Base-by-base conservation (phyloP, 2,329 filamentous ascomycete genomes). In the Colletotrichum spinosum region DNA sequence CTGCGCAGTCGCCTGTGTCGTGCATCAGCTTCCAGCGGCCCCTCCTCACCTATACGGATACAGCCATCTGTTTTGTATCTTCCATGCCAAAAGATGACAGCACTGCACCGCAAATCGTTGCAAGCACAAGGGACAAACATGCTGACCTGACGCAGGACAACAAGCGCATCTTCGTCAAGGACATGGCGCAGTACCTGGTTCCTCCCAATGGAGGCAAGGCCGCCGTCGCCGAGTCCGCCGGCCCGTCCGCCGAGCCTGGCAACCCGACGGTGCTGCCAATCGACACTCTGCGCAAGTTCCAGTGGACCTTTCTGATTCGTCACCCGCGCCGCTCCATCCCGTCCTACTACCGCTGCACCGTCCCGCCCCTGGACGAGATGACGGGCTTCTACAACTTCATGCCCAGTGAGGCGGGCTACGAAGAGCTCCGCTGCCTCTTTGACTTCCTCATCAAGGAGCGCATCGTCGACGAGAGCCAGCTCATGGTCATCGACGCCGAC, bases 111-210 rank as follows among this genome's bases (percentile, higher is more conserved):
- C 8, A 6, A 33, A 39, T 15, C 9, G 44, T 39, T 11, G 25
- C 38, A 41, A 25, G 25, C 25, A 25, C 25, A 25, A 25, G 25
- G 25, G 4, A 25, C 4, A 25, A 25, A 35, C 17, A 9, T n/a
- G 33, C 55, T 58, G 11, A 58, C 46, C 37, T 38, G 1, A 7
- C 17, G 6, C 71, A 97, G 92, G 92, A 90, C 73, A 35, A 50
- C 46, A 97, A 97, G 83, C 92, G 95, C 71, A 83, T 97, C 72
- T 97, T 98, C 82, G 96, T 99, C 86, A 99, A 99, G 79, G 96
- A 98, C 78, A 99, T 98, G 82, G 90, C 92, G 60, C 91, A 97
- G 79, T 98, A 98, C 78, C 84, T 97, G 70, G 84, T 97, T 69
- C 92, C 94, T 6, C 92, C 93, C 4, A 82, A 91, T 68, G 84